phyloP scores from a whole-genome alignment of 1,284 basidiomycete genomes.

The Puccinia coronata region DNA sequence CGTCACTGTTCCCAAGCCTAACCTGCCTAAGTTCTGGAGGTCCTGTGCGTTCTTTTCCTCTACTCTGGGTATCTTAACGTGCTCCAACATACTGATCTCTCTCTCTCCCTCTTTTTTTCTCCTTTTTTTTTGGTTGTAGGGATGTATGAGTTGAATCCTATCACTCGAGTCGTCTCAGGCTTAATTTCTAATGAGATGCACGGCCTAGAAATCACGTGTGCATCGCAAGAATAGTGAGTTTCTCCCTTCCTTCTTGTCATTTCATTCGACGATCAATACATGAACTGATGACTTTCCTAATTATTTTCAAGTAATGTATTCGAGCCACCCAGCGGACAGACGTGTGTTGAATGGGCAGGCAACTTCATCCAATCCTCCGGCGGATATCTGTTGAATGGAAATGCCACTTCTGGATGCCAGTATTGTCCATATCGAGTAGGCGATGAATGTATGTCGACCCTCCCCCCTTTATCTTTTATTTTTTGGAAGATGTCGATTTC shows the following conservation, averaged over 20 bases:
- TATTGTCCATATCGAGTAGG: conserved; percentile 68
- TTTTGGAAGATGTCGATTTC: no score
- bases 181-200: conserved; percentile 80
- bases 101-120: no score
- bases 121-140: conserved; percentile 65
- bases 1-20: conserved; percentile 64
- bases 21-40: conserved; percentile 71
- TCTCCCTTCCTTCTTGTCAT: conserved; percentile 77
- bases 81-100: no score
- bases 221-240: conserved; percentile 56
- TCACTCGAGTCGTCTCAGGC: conserved; percentile 59
- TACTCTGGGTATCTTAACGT: conserved; percentile 51
- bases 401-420: conserved; percentile 66
- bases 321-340: conserved; percentile 72
- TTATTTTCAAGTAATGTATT: conserved; percentile 74
- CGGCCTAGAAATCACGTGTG: conserved; percentile 71
- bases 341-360: conserved; percentile 71
- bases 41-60: conserved; percentile 67
- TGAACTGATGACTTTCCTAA: conserved; percentile 53
- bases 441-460: conserved; percentile 45
- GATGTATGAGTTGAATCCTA: conserved; percentile 58
- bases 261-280: conserved; percentile 63
- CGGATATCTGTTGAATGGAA: conserved; percentile 77
- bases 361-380: conserved; percentile 63
- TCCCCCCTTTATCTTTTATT: no score